Conservation (phyloP, 2,329 filamentous ascomycete species). For the Colletotrichum sp. region DNA sequence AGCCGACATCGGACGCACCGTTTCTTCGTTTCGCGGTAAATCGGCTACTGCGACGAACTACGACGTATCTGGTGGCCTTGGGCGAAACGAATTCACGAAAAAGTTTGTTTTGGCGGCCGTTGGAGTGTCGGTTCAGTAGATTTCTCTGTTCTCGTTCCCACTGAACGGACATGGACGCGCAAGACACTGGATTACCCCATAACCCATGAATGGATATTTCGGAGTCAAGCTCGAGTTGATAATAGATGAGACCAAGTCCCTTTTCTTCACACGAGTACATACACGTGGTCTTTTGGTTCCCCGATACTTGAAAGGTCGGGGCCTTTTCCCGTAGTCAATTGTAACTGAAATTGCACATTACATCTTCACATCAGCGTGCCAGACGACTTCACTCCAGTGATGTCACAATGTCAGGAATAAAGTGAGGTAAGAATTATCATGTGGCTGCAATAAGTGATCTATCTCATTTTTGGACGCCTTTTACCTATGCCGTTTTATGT, state of each 20-base stretch:
- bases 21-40: neutral
- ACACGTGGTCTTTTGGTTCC: neutral
- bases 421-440: neutral
- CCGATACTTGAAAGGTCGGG: neutral
- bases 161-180: conserved; percentile 13
- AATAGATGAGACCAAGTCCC: conserved; percentile 22
- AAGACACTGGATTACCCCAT: conserved; percentile 19
- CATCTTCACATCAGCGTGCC: neutral
- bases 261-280: conserved; percentile 10
- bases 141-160: conserved; percentile 18
- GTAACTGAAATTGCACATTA: neutral
- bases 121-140: conserved; percentile 19
- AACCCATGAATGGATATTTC: conserved; percentile 22
- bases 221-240: conserved; percentile 20
- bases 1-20: conserved; percentile 11
- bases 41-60: conserved; percentile 7
- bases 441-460: neutral
- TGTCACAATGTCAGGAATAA: neutral
- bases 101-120: conserved; percentile 19
- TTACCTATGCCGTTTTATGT: neutral
- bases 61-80: neutral
- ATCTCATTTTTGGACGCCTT: neutral
- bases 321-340: conserved; percentile 4
- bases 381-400: neutral
- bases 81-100: conserved; percentile 17